These are phyloP conservation scores for Macaranga tanarius DNA, from an alignment of 441 rosid species.

Conservation along the genomic window DNA sequence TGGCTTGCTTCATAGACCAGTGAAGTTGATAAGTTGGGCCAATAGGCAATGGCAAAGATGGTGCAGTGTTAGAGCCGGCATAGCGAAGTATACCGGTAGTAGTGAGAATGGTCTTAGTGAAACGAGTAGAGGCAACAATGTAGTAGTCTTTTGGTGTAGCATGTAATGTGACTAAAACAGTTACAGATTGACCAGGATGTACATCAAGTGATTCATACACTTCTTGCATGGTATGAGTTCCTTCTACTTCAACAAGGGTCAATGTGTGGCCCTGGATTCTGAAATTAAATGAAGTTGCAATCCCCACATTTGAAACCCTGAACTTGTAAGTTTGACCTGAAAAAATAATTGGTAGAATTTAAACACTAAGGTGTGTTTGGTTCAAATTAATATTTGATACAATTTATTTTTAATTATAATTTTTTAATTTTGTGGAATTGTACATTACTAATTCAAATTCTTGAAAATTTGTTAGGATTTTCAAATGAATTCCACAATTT, in stretches of 20 bases:
- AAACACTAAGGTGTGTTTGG: too few relatives aligned
- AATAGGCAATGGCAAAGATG: slow-evolving; percentile 58
- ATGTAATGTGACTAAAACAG: slow-evolving; percentile 50
- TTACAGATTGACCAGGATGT: slow-evolving; percentile 66
- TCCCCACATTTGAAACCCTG: slow-evolving; percentile 71
- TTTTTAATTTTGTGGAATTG: too few relatives aligned
- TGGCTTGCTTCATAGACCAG: slow-evolving; percentile 86
- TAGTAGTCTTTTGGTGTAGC: slow-evolving; percentile 46
- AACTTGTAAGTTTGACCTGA: slow-evolving; percentile 59
- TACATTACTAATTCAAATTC: too few relatives aligned
- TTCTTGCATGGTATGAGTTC: slow-evolving; percentile 65
- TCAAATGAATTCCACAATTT: too few relatives aligned
- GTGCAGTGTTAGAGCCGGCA: slow-evolving; percentile 43
- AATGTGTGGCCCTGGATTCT: slow-evolving; percentile 73
- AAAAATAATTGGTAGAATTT: neutral
- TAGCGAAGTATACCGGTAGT: slow-evolving; percentile 59
- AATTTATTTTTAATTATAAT: too few relatives aligned
- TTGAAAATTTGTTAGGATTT: too few relatives aligned
- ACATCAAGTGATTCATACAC: slow-evolving; percentile 63
- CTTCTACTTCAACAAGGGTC: slow-evolving; percentile 80
- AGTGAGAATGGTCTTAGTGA: slow-evolving; percentile 53
- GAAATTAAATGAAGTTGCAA: slow-evolving; percentile 67
- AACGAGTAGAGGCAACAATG: slow-evolving; percentile 69
- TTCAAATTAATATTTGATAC: too few relatives aligned
- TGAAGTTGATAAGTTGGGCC: slow-evolving; percentile 69